phyloP scores from a whole-genome alignment of 139 green algal genomes.

The Asterochloris sp. region DNA sequence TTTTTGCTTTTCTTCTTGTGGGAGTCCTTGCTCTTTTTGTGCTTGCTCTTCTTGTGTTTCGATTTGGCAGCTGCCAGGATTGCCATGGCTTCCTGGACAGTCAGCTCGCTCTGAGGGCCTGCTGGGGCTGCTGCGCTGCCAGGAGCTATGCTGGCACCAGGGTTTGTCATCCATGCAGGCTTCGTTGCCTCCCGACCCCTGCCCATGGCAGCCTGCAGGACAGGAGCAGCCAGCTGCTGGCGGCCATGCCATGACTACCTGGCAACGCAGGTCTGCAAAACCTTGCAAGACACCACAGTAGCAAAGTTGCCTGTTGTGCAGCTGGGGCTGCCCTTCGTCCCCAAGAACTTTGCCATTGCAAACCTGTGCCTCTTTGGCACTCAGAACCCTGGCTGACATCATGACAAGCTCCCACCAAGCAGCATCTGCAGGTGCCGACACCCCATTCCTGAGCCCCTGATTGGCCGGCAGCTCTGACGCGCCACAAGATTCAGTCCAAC shows the following conservation, averaged over 20 bases:
- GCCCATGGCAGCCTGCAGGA: neutral
- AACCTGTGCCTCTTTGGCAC: too few species aligned
- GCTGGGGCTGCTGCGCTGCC: neutral
- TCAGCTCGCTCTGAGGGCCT: neutral
- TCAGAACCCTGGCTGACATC: too few species aligned
- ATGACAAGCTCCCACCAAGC: too few species aligned
- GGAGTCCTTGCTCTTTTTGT: constrained; percentile 18
- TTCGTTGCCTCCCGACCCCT: neutral
- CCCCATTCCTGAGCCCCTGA: too few species aligned
- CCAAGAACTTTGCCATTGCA: too few species aligned
- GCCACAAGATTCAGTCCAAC: too few species aligned
- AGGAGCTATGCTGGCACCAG: neutral
- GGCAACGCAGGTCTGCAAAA: too few species aligned
- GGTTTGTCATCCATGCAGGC: neutral
- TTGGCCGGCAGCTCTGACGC: too few species aligned
- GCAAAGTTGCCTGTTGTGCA: too few species aligned
- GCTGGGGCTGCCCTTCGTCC: too few species aligned
- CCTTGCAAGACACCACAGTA: too few species aligned
- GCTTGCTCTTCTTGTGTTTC: constrained; percentile 1
- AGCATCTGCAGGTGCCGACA: too few species aligned
- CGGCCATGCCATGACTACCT: neutral
- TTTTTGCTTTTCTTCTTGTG: constrained; percentile 14
- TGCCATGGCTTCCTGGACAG: constrained; percentile 22
- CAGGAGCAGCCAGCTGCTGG: neutral
- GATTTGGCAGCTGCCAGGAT: constrained; percentile 4